Evolutionary conservation across 176 grass and related monocot species (phyloP), one percentile per base, ranked within the genome.

Genomic region (Oryza brachyantha): DNA sequence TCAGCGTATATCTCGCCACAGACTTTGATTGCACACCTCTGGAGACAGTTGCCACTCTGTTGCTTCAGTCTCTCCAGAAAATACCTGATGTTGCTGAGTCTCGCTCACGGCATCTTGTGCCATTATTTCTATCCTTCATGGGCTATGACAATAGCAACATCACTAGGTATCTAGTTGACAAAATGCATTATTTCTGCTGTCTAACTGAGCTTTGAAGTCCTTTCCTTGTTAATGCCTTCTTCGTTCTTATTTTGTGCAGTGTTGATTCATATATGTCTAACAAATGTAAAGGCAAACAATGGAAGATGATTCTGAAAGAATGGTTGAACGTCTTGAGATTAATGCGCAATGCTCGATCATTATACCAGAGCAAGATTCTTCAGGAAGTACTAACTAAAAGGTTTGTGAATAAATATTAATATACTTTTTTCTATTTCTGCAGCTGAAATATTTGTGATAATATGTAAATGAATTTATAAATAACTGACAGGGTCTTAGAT

Each of bases 71-170:
- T 26, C 87, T 94, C 74, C 95, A 92, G 77, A 97, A 90, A 83
- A 90, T 92, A 61, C 80, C 95, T 77, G 89, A 97, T 77, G 81
- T 97, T 92, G 89, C 89, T 41, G 83, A 97, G 77, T 94, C 95
- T 82, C 83, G 80, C 42, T 97, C 95, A 70, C 91, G 89, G 46
- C 89, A 97, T 54, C 84, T 97, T 84, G 57, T 97, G 74, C 91
- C 95, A 37, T 75, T 97, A 64, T 97, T 97, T 86, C 83, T 97
- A 61, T 92, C 86, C 46, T 97, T 97, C 62, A 83, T 97, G 79
- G 95, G 95, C 66, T 97, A 97, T 81, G 68, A 75, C 52, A 72
- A 90, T 86, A 66, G 69, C 35, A 62, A 61, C 61, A 36, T 74
- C 32, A 75, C 81, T 81, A 90, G 95, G 95, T 97, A 97, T 84